Percentiles rank a stretch among this genome's conserved stretches.
Conservation (phyloP, 2,329 filamentous ascomycete species). For the Pseudodiploospora longispora region DNA sequence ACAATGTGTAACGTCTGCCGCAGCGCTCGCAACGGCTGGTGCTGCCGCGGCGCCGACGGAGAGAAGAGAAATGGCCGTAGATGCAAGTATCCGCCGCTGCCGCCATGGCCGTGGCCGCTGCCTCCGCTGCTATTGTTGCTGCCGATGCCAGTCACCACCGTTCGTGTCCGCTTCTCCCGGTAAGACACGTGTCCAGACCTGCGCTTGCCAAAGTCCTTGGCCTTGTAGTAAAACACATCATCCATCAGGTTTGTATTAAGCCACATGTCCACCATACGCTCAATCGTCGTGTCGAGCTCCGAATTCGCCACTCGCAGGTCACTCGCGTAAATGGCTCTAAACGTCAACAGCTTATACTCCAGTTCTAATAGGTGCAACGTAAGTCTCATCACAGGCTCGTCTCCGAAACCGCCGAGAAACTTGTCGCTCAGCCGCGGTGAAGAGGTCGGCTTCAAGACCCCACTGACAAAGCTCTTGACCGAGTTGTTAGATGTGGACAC, state of each 20-base stretch:
- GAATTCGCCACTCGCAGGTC: slow-evolving; percentile 14
- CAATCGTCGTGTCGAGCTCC: slow-evolving; percentile 15
- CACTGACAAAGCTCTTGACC: slow-evolving; percentile 12
- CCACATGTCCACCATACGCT: slow-evolving; percentile 20
- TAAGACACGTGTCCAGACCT: slow-evolving; percentile 10
- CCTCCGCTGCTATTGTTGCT: too few relatives aligned
- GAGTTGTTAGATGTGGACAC: slow-evolving; percentile 15
- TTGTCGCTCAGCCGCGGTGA: slow-evolving; percentile 15
- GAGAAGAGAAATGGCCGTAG: slow-evolving; percentile 9
- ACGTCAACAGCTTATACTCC: slow-evolving; percentile 22
- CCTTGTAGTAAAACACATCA: slow-evolving; percentile 20
- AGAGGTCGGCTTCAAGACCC: slow-evolving; percentile 11
- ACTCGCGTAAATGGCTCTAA: slow-evolving; percentile 20
- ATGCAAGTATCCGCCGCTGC: slow-evolving; percentile 13
- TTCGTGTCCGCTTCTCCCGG: slow-evolving; percentile 14
- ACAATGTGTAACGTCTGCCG: slow-evolving; percentile 19
- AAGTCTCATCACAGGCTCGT: slow-evolving; percentile 19
- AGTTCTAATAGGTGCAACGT: slow-evolving; percentile 20
- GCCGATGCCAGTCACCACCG: not conserved
- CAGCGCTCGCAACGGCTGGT: slow-evolving; percentile 11
- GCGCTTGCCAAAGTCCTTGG: slow-evolving; percentile 19
- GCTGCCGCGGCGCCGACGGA: slow-evolving; percentile 3
- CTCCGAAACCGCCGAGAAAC: slow-evolving; percentile 7
- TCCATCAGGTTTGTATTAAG: slow-evolving; percentile 20
- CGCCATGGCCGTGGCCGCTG: not conserved